phyloP scores from a whole-genome alignment of 2,329 filamentous ascomycete species.

The Metarhizium guizhouense region DNA sequence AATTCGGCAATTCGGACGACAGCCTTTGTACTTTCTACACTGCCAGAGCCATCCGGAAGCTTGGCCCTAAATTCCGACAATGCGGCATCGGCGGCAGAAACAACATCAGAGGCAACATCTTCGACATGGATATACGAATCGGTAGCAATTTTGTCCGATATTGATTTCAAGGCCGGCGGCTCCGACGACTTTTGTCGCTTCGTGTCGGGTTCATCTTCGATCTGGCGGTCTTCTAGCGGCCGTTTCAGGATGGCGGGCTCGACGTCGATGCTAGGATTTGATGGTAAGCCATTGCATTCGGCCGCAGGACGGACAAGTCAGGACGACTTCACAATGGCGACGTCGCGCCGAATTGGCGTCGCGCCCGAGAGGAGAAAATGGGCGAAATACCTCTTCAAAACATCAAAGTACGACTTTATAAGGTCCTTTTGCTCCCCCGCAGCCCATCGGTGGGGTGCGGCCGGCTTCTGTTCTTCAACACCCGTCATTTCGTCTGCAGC shows the following conservation, averaged over 20 bases:
- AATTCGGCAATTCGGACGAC: constrained; percentile 44
- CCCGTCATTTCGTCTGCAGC: constrained; percentile 20
- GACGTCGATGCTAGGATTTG: constrained; percentile 40
- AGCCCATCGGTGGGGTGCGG: constrained; percentile 14
- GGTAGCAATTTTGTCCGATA: constrained; percentile 44
- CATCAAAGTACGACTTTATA: constrained; percentile 28
- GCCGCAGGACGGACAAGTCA: background rate
- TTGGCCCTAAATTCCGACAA: constrained; percentile 35
- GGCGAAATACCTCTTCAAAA: constrained; percentile 27
- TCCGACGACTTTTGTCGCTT: constrained; percentile 53
- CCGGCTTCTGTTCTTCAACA: constrained; percentile 16
- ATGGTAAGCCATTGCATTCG: constrained; percentile 19
- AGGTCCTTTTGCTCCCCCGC: constrained; percentile 23
- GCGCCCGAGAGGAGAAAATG: background rate
- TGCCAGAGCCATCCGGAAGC: constrained; percentile 20
- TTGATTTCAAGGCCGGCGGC: constrained; percentile 28
- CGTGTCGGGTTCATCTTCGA: constrained; percentile 41
- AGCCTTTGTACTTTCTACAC: constrained; percentile 23
- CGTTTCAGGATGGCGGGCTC: constrained; percentile 46
- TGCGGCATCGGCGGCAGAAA: constrained; percentile 37
- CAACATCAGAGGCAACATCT: constrained; percentile 52
- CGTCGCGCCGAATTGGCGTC: background rate
- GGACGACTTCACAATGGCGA: background rate
- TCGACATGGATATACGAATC: constrained; percentile 52
- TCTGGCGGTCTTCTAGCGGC: constrained; percentile 33